These are phyloP conservation scores for Phyllosticta paracitricarpa DNA, from an alignment of 2,329 filamentous ascomycete species.

Conservation along the genomic window DNA sequence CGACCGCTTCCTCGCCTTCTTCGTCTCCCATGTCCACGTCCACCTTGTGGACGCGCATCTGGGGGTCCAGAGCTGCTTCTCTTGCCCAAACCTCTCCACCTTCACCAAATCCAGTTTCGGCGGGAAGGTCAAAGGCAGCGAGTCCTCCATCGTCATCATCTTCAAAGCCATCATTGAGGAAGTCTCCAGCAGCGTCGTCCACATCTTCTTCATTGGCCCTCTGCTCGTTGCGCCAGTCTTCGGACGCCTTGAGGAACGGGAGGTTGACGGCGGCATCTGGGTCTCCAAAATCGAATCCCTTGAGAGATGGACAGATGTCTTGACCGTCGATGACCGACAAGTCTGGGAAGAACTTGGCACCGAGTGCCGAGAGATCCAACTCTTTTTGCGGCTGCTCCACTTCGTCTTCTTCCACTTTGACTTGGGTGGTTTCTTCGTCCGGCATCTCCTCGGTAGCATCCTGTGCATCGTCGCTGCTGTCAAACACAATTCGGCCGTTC, in stretches of 20 bases:
- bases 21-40: slow-evolving; percentile 47
- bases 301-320: slow-evolving; percentile 89
- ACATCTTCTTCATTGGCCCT: slow-evolving; percentile 48
- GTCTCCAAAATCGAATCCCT: slow-evolving; percentile 85
- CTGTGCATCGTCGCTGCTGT: slow-evolving; percentile 81
- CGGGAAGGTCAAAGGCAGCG: slow-evolving; percentile 49
- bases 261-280: slow-evolving; percentile 78
- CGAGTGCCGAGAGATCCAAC: slow-evolving; percentile 68
- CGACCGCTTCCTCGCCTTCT: slow-evolving; percentile 38
- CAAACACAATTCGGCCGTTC: slow-evolving; percentile 89
- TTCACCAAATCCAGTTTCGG: slow-evolving; percentile 80
- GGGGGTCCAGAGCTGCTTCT: slow-evolving; percentile 76
- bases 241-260: slow-evolving; percentile 79
- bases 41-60: slow-evolving; percentile 68
- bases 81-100: slow-evolving; percentile 93
- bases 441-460: slow-evolving; percentile 31
- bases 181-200: slow-evolving; percentile 62
- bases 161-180: slow-evolving; percentile 71
- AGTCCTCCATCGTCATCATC: slow-evolving; percentile 64
- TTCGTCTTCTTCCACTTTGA: slow-evolving; percentile 37
- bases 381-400: slow-evolving; percentile 27
- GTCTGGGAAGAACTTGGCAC: slow-evolving; percentile 76
- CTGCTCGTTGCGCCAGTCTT: slow-evolving; percentile 71
- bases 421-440: slow-evolving; percentile 33
- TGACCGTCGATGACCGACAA: slow-evolving; percentile 67